These are phyloP conservation scores for Mycena capillaripes DNA, from an alignment of 768 basidiomycete species.

Conservation along the genomic window DNA sequence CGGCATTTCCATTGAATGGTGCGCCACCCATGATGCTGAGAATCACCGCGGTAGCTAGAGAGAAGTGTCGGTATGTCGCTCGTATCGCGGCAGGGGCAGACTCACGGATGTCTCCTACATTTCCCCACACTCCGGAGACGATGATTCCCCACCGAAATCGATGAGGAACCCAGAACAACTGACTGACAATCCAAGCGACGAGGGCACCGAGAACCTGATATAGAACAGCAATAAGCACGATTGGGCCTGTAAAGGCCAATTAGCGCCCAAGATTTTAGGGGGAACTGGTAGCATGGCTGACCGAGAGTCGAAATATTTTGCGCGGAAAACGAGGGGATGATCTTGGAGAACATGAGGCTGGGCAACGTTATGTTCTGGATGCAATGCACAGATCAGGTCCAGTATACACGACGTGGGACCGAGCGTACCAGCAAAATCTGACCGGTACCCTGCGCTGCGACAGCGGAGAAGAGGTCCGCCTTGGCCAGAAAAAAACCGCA, in stretches of 20 bases:
- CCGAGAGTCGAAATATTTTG: constrained; percentile 4
- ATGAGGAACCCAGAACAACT: constrained; percentile 15
- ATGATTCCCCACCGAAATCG: constrained; percentile 13
- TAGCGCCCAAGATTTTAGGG: not conserved
- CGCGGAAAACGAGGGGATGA: constrained; percentile 2
- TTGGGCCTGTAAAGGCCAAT: not conserved
- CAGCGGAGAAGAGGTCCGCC: constrained; percentile 6
- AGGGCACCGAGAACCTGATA: not conserved
- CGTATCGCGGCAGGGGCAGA: not conserved
- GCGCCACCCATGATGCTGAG: constrained; percentile 1
- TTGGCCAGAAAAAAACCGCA: not conserved
- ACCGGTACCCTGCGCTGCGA: constrained; percentile 7
- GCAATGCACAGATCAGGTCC: not conserved
- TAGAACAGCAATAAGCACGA: not conserved
- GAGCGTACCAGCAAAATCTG: constrained; percentile 19
- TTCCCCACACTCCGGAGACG: not conserved
- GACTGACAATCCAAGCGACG: not conserved
- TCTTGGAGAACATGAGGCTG: constrained; percentile 20
- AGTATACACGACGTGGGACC: too few relatives aligned
- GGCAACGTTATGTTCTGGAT: constrained; percentile 14
- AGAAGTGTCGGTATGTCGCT: not conserved
- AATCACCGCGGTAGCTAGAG: constrained; percentile 6
- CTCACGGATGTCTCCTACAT: constrained; percentile 10
- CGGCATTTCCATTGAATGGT: constrained; percentile 7
- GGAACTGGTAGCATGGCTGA: not conserved